Conservation (phyloP, 23 red algal species). For the Cyanidium caldarium region DNA sequence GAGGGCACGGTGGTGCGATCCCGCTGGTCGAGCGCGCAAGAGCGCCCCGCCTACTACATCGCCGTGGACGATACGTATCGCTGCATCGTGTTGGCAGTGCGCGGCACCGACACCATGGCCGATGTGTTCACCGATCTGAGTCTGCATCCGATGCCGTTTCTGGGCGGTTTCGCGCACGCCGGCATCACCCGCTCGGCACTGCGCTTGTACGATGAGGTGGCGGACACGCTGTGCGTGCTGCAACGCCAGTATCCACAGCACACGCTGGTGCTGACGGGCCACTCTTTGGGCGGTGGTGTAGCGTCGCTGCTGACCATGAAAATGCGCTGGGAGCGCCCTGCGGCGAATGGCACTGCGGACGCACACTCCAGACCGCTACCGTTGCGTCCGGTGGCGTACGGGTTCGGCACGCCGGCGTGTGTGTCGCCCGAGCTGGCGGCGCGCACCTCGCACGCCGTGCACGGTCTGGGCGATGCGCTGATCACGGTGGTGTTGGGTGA, state of each 20-base stretch:
- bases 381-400: constrained; percentile 21
- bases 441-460: neutral
- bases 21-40: constrained; percentile 6
- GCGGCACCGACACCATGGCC: constrained; percentile 51
- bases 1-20: neutral
- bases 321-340: neutral
- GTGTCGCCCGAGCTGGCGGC: constrained; percentile 18
- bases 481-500: constrained; percentile 33
- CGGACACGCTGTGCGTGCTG: neutral
- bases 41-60: constrained; percentile 47
- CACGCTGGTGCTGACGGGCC: constrained; percentile 32
- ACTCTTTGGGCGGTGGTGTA: constrained; percentile 60
- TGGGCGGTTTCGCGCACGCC: constrained; percentile 29
- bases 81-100: constrained; percentile 36
- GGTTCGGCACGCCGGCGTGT: constrained; percentile 46
- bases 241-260: constrained; percentile 5
- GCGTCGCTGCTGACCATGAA: constrained; percentile 51
- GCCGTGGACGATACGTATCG: constrained; percentile 14
- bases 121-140: constrained; percentile 70
- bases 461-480: constrained; percentile 11
- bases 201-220: constrained; percentile 21
- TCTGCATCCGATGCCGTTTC: constrained; percentile 35
- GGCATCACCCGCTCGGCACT: constrained; percentile 46
- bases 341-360: neutral
- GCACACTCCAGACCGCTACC: neutral